Conservation (phyloP, 345 rosid genomes). For the Brassica rapa region DNA sequence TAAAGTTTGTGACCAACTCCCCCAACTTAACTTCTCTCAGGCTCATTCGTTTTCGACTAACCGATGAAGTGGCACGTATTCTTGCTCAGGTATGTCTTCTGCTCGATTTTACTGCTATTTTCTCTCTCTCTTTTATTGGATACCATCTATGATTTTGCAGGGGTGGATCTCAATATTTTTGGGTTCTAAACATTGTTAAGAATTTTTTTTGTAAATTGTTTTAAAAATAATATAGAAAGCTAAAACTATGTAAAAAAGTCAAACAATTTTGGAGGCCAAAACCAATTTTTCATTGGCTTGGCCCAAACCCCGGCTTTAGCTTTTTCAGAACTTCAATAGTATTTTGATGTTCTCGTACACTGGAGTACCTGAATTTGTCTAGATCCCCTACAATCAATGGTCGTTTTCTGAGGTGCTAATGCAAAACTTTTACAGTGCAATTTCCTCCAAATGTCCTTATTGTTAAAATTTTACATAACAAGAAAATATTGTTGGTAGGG, state of each 20-base stretch:
- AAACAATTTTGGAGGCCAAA: too few species aligned
- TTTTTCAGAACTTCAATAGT: neutral
- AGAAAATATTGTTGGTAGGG: constrained; percentile 41
- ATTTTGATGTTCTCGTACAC: constrained; percentile 40
- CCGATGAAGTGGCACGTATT: constrained; percentile 56
- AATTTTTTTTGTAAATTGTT: too few species aligned
- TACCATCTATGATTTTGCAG: neutral
- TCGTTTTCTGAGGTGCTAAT: constrained; percentile 61
- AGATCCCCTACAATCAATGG: constrained; percentile 77
- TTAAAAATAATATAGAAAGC: too few species aligned
- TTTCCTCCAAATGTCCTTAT: neutral
- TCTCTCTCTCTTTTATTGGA: neutral
- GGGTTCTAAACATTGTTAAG: too few species aligned
- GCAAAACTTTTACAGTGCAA: neutral
- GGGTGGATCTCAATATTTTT: too few species aligned
- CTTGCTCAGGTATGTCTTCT: constrained; percentile 63
- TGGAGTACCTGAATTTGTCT: constrained; percentile 76
- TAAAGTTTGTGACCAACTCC: constrained; percentile 70
- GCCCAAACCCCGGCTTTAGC: neutral
- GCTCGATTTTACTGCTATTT: neutral
- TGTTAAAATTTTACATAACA: constrained; percentile 2
- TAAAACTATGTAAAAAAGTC: too few species aligned
- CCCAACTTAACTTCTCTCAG: constrained; percentile 71
- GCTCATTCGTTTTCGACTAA: constrained; percentile 84
- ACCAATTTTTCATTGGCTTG: too few species aligned